Percentiles rank a stretch among this genome's conserved stretches.
phyloP scores from a whole-genome alignment of 768 basidiomycete genomes.

The Termitomyces sp. region DNA sequence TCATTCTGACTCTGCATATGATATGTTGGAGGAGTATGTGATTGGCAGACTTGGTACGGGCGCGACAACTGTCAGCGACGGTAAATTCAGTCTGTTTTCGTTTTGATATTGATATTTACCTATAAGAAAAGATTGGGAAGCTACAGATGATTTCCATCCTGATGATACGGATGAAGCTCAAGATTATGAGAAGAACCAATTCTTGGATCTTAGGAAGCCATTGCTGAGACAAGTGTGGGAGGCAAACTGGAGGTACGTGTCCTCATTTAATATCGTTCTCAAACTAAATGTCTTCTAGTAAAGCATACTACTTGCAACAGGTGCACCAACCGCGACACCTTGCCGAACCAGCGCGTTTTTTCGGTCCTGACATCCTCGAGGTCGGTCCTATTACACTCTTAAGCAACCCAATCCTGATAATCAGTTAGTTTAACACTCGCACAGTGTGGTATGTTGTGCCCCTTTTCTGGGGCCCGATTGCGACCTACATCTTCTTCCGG shows the following conservation, averaged over 20 bases:
- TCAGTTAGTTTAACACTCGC: slow-evolving; percentile 63
- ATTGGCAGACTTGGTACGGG: slow-evolving; percentile 79
- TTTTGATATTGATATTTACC: not conserved
- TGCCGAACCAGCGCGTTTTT: slow-evolving; percentile 78
- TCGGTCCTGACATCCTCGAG: slow-evolving; percentile 80
- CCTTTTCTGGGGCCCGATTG: slow-evolving; percentile 85
- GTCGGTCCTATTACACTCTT: slow-evolving; percentile 28
- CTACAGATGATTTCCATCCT: slow-evolving; percentile 85
- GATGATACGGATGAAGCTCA: slow-evolving; percentile 77
- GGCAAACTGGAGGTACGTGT: slow-evolving; percentile 69
- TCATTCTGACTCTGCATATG: slow-evolving; percentile 88
- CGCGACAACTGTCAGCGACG: slow-evolving; percentile 72
- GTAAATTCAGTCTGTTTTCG: slow-evolving; percentile 36
- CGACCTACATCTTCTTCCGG: slow-evolving; percentile 71
- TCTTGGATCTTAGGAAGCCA: slow-evolving; percentile 86
- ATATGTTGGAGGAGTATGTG: slow-evolving; percentile 84
- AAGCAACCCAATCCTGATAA: not conserved
- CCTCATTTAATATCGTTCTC: slow-evolving; percentile 1
- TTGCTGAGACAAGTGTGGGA: slow-evolving; percentile 84
- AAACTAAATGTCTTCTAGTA: slow-evolving; percentile 39
- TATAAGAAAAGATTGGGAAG: slow-evolving; percentile 69
- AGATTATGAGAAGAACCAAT: slow-evolving; percentile 87
- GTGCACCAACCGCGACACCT: slow-evolving; percentile 95
- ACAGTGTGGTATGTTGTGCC: slow-evolving; percentile 96
- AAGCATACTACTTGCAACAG: slow-evolving; percentile 93